Conservation (phyloP, 176 grass and related monocot genomes). For the Chloris gayana region DNA sequence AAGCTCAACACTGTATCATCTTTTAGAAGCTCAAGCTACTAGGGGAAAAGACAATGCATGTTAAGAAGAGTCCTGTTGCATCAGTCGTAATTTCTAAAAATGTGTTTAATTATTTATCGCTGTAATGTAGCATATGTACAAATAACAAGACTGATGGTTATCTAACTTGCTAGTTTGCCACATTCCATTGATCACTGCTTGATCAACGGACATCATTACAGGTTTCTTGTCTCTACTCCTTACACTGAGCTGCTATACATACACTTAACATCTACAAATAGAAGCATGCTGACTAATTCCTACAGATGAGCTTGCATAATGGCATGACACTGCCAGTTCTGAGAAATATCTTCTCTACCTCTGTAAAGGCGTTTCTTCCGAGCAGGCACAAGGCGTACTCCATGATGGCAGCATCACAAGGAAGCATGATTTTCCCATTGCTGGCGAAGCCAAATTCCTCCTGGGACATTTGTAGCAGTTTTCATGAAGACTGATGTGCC, state of each 20-base stretch:
- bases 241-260: not conserved
- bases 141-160: not conserved
- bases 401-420: constrained; percentile 49
- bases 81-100: not conserved
- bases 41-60: too few relatives aligned
- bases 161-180: not conserved
- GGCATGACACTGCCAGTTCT: not conserved
- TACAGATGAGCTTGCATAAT: not conserved
- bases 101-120: not conserved
- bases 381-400: constrained; percentile 59
- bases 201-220: constrained; percentile 15
- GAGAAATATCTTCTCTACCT: constrained; percentile 18
- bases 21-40: too few relatives aligned
- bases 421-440: constrained; percentile 45
- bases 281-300: not conserved
- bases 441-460: constrained; percentile 55
- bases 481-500: constrained; percentile 28
- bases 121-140: not conserved
- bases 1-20: too few relatives aligned
- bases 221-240: too few relatives aligned
- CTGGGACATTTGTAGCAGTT: constrained; percentile 51
- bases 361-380: constrained; percentile 35
- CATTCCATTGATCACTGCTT: not conserved
- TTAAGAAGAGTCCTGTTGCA: not conserved
- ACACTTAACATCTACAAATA: not conserved